Base-by-base conservation (phyloP, 2,329 filamentous ascomycete genomes). In the Pyrenophora teres region DNA sequence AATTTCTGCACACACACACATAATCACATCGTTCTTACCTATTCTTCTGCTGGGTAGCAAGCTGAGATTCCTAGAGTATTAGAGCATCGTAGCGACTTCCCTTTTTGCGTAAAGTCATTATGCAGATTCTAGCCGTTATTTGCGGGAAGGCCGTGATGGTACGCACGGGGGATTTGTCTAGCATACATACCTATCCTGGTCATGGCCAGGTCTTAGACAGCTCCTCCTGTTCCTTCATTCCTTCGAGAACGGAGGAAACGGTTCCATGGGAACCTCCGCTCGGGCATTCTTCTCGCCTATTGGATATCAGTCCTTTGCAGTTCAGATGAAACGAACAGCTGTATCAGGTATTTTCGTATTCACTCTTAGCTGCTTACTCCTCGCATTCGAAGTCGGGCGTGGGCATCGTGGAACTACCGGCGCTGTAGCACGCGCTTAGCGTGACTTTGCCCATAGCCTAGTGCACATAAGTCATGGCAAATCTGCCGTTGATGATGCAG, bases 141-240 rank as follows among this genome's bases (percentile, higher is more conserved):
- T 5, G 2, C n/a, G 37, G 42, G 46, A 25, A 41, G 31, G 46
- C 23, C 40, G 42, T 35, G 9, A n/a, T 27, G 18, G 35, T 37
- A 16, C 23, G 37, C 48, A 51, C 43, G 31, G 43, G 43, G 32
- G 37, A 51, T 41, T 16, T 31, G 32, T 13, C 30, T 12, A 39
- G 35, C 37, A 40, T 21, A 33, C 37, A 40, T 21, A 33, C 19
- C n/a, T 16, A 33, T 12, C 38, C 32, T 46, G 16, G 38, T 42
- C 15, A 40, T 41, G 16, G 25, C 18, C 12, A 31, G 12, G 43
- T 32, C 38, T 51, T 23, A 39, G 31, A 4, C 23, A 9, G 23
- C 23, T 9, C 8, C 23, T 25, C 4, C 23, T 6, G 23, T 25
- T 25, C 8, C 23, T 25, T 2, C 8, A 25, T 25, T 27, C 6